Evolutionary conservation across 495 filamentous ascomycete genomes (phyloP).

Genomic region (Trichoderma virens): DNA sequence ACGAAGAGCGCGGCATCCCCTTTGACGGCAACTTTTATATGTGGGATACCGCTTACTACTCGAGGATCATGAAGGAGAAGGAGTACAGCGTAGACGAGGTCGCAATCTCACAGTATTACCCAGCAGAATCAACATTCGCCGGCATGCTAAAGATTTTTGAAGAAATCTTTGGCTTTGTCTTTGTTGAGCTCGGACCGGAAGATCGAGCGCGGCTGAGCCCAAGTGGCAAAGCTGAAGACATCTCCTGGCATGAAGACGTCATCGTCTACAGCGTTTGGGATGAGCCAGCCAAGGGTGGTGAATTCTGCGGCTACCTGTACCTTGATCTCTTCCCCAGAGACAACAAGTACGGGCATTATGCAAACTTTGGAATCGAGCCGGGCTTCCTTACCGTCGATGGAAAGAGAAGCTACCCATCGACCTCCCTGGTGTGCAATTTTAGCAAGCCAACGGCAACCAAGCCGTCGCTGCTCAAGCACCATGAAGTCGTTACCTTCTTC

Average conservation of each 20-base stretch:
- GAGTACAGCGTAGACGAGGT: constrained; percentile 85
- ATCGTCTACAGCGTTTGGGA: constrained; percentile 59
- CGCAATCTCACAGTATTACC: constrained; percentile 91
- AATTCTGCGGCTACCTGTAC: constrained; percentile 59
- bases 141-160: constrained; percentile 96
- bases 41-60: constrained; percentile 81
- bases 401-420: constrained; percentile 51
- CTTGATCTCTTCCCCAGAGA: constrained; percentile 54
- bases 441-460: constrained; percentile 55
- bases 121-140: constrained; percentile 69
- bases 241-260: constrained; percentile 54
- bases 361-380: constrained; percentile 73
- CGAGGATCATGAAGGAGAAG: constrained; percentile 85
- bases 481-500: constrained; percentile 58
- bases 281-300: constrained; percentile 46
- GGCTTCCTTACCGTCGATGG: constrained; percentile 47
- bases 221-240: constrained; percentile 50
- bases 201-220: constrained; percentile 40
- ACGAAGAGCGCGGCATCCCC: constrained; percentile 44
- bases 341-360: constrained; percentile 62
- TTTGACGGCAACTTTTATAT: constrained; percentile 76
- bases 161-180: constrained; percentile 81
- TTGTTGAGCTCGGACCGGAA: constrained; percentile 64
- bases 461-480: constrained; percentile 54
- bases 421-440: constrained; percentile 60